Conservation (phyloP, 2,329 filamentous ascomycete species). For the Talaromyces islandicus region DNA sequence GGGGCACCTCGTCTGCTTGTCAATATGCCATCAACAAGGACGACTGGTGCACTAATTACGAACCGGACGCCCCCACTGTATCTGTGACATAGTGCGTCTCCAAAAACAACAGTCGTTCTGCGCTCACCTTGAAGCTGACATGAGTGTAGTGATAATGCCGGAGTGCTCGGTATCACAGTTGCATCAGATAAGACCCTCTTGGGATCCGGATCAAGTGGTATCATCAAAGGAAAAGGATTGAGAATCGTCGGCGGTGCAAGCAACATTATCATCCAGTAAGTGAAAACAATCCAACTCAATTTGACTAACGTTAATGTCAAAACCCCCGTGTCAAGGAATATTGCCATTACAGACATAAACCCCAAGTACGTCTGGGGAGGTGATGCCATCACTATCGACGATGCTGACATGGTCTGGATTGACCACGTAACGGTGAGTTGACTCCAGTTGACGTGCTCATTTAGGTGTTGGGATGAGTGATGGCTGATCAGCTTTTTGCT, state of each 20-base stretch:
- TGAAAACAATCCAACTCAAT: neutral
- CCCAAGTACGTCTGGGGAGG: constrained; percentile 56
- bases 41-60: constrained; percentile 55
- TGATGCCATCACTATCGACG: constrained; percentile 51
- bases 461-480: neutral
- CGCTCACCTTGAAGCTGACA: neutral
- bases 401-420: constrained; percentile 41
- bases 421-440: constrained; percentile 42
- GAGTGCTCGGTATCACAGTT: constrained; percentile 46
- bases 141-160: constrained; percentile 43
- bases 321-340: constrained; percentile 29
- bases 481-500: neutral
- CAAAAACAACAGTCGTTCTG: neutral
- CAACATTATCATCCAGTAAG: constrained; percentile 54
- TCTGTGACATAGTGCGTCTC: constrained; percentile 37
- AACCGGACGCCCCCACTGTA: constrained; percentile 46
- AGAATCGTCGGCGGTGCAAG: constrained; percentile 41
- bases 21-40: constrained; percentile 58
- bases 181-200: constrained; percentile 54
- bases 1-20: constrained; percentile 48
- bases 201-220: constrained; percentile 47
- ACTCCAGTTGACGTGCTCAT: neutral
- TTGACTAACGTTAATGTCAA: neutral
- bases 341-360: constrained; percentile 52
- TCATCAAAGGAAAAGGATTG: constrained; percentile 55